Conservation (phyloP, 2,329 filamentous ascomycete genomes). For the Paramyrothecium sp. region DNA sequence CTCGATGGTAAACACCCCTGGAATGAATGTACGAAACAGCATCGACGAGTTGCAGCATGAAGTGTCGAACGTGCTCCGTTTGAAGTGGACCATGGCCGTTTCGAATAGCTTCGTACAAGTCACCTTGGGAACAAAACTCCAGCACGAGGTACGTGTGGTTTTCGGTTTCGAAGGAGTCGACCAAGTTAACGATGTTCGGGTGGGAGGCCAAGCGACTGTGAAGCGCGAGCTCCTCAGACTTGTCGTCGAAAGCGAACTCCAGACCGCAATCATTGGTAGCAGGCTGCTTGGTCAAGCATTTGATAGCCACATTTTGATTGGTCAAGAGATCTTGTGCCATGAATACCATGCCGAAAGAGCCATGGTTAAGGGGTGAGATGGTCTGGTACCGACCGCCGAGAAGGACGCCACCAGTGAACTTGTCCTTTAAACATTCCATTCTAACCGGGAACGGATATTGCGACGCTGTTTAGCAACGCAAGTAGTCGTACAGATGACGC, state of each 20-base stretch:
- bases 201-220: conserved; percentile 79
- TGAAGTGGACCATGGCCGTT: conserved; percentile 83
- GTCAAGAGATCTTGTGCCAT: conserved; percentile 79
- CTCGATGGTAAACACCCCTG: conserved; percentile 90
- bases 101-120: conserved; percentile 96
- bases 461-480: neutral
- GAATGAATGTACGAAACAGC: conserved; percentile 88
- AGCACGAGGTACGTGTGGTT: conserved; percentile 89
- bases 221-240: conserved; percentile 75
- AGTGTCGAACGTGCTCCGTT: conserved; percentile 93
- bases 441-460: conserved; percentile 12
- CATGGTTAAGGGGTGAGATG: conserved; percentile 93
- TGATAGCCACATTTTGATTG: conserved; percentile 84
- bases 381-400: conserved; percentile 89
- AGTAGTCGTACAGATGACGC: neutral
- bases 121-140: conserved; percentile 92
- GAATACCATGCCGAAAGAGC: conserved; percentile 98
- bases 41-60: conserved; percentile 92
- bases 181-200: conserved; percentile 88
- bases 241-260: conserved; percentile 75
- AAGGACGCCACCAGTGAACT: conserved; percentile 75
- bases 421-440: conserved; percentile 85
- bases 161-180: conserved; percentile 89
- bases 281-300: conserved; percentile 85
- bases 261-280: conserved; percentile 59